Conservation (phyloP, 2,329 filamentous ascomycete genomes). For the Clathrospora elynae region DNA sequence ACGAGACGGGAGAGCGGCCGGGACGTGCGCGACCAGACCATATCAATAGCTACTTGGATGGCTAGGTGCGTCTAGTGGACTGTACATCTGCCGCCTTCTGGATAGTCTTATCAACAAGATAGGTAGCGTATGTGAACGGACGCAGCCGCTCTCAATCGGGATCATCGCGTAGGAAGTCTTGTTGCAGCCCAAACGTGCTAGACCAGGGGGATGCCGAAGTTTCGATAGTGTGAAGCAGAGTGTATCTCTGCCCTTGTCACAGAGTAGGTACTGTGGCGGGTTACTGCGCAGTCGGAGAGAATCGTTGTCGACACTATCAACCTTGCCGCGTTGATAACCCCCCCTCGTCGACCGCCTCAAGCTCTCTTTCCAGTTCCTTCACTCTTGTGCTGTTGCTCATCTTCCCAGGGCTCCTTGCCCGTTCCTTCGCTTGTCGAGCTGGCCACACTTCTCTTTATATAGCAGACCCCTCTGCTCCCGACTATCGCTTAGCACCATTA, state of each 20-base stretch:
- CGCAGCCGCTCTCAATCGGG: constrained; percentile 13
- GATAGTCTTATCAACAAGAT: constrained; percentile 9
- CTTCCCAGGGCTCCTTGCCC: constrained; percentile 15
- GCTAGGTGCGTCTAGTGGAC: constrained; percentile 7
- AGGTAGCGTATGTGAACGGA: constrained; percentile 14
- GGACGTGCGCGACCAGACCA: constrained; percentile 6
- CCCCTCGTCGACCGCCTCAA: constrained; percentile 12
- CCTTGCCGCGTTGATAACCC: constrained; percentile 16
- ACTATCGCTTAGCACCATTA: constrained; percentile 14
- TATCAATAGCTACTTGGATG: constrained; percentile 9
- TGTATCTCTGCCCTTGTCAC: constrained; percentile 15
- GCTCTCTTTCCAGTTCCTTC: constrained; percentile 9
- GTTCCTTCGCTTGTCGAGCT: constrained; percentile 13
- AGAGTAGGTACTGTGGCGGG: constrained; percentile 8
- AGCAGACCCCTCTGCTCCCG: constrained; percentile 6
- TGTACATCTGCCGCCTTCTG: constrained; percentile 10
- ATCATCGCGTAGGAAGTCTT: constrained; percentile 9
- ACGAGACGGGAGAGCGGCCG: constrained; percentile 13
- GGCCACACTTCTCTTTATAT: constrained; percentile 1
- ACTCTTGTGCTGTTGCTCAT: constrained; percentile 4
- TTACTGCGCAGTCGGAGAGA: constrained; percentile 10
- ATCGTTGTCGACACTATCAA: constrained; percentile 15
- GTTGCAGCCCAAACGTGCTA: constrained; percentile 15
- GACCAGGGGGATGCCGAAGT: constrained; percentile 13
- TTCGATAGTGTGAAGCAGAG: constrained; percentile 18